Evolutionary conservation across 495 filamentous ascomycete species (phyloP).

Genomic region (Clavariopsis aquatica): DNA sequence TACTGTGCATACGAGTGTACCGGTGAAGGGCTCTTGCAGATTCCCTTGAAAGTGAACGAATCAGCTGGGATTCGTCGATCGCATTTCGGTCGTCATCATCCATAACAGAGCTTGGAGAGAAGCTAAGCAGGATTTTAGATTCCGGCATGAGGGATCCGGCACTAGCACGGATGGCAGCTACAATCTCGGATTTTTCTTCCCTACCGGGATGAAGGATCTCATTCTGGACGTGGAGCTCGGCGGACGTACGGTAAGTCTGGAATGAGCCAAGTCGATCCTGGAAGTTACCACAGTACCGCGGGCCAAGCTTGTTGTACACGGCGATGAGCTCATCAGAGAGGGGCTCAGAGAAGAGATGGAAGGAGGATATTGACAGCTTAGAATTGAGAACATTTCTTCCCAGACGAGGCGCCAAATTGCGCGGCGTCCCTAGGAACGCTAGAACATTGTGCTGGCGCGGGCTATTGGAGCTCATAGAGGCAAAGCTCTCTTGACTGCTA

Average conservation of each 20-base stretch:
- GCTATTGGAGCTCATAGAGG: slow-evolving; percentile 57
- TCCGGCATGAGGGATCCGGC: slow-evolving; percentile 81
- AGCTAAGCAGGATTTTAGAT: slow-evolving; percentile 77
- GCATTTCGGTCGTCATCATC: slow-evolving; percentile 69
- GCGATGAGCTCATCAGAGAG: slow-evolving; percentile 90
- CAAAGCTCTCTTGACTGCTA: slow-evolving; percentile 60
- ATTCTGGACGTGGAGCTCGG: slow-evolving; percentile 83
- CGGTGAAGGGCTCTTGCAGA: slow-evolving; percentile 72
- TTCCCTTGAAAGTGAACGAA: slow-evolving; percentile 72
- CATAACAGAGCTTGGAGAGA: slow-evolving; percentile 75
- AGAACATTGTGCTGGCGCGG: slow-evolving; percentile 61
- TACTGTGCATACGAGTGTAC: slow-evolving; percentile 69
- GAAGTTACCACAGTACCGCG: slow-evolving; percentile 90
- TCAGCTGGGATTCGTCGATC: slow-evolving; percentile 70
- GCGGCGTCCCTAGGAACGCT: slow-evolving; percentile 90
- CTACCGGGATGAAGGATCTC: slow-evolving; percentile 89
- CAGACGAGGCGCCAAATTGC: slow-evolving; percentile 79
- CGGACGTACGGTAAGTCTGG: slow-evolving; percentile 95
- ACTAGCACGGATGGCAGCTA: slow-evolving; percentile 79
- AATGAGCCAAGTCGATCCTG: slow-evolving; percentile 96
- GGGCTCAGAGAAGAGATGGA: slow-evolving; percentile 82
- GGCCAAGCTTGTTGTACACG: slow-evolving; percentile 85
- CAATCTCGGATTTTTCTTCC: slow-evolving; percentile 88
- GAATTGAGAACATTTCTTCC: slow-evolving; percentile 75
- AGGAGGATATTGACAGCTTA: slow-evolving; percentile 84